Conservation (phyloP, 257 asterid genomes). For the Solanum sparsipilum region DNA sequence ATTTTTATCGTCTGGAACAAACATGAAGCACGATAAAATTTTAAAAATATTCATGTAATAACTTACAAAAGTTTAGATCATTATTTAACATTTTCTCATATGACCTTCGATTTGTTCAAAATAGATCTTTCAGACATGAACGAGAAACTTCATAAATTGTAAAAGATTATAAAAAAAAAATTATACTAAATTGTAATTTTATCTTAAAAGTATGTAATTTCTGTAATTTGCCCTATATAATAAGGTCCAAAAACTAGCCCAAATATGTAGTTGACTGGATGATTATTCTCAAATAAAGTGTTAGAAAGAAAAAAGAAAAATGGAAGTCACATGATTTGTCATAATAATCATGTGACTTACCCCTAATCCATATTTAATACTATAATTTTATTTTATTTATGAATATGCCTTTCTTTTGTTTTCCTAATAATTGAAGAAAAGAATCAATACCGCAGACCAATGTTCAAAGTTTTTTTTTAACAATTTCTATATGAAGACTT, state of each 20-base stretch:
- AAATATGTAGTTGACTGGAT: background rate
- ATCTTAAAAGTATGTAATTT: too few species aligned
- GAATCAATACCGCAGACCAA: background rate
- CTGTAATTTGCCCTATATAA: too few species aligned
- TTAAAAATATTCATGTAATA: background rate
- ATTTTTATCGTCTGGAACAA: background rate
- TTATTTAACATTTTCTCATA: too few species aligned
- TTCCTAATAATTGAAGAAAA: background rate
- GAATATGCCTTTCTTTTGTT: background rate
- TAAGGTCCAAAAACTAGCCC: background rate
- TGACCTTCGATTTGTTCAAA: background rate
- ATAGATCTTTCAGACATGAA: background rate
- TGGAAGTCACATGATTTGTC: background rate
- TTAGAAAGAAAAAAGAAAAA: background rate
- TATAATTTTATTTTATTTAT: background rate
- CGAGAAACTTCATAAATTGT: too few species aligned
- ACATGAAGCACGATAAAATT: background rate
- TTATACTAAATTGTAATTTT: too few species aligned
- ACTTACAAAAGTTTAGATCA: background rate
- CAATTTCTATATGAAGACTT: background rate
- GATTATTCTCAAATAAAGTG: background rate
- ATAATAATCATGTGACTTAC: background rate
- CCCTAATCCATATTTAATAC: background rate
- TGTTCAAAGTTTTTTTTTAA: background rate
- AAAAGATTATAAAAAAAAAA: too few species aligned